Percentiles rank a stretch among this genome's conserved stretches.
Conservation (phyloP, 1,139 yeast species). For the Candida neerlandica region DNA sequence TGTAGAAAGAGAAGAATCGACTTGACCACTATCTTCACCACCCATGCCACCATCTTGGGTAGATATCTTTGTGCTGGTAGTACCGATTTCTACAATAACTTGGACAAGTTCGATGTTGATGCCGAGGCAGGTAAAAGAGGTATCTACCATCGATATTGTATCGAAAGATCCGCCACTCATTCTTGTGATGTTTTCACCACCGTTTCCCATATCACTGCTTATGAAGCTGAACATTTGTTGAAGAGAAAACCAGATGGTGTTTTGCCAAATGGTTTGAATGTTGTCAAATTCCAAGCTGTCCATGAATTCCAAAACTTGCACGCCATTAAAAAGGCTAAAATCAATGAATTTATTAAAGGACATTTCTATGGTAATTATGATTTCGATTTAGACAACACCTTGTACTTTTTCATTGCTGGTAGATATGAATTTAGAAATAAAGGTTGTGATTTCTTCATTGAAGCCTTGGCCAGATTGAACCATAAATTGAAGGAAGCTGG, state of each 20-base stretch:
- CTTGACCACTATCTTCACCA: constrained; percentile 93
- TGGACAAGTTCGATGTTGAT: constrained; percentile 90
- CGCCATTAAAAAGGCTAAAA: constrained; percentile 86
- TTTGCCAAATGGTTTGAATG: constrained; percentile 93
- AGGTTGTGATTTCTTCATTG: constrained; percentile 95
- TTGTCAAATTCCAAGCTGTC: constrained; percentile 93
- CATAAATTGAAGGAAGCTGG: constrained; percentile 80
- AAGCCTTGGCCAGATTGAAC: constrained; percentile 88
- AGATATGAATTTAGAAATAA: constrained; percentile 96
- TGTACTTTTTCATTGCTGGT: constrained; percentile 95
- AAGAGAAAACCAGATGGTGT: constrained; percentile 98
- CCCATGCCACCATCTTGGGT: constrained; percentile 95
- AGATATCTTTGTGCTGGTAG: constrained; percentile 95
- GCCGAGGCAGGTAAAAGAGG: constrained; percentile 98
- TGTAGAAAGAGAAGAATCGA: constrained; percentile 91
- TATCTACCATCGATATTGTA: constrained; percentile 94
- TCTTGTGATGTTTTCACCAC: constrained; percentile 97
- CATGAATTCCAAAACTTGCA: constrained; percentile 98
- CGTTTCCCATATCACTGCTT: constrained; percentile 95
- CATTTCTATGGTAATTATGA: constrained; percentile 97
- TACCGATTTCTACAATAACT: constrained; percentile 91
- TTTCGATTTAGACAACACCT: constrained; percentile 89
- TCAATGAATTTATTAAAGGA: constrained; percentile 92
- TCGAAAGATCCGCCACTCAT: constrained; percentile 96
- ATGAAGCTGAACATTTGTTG: constrained; percentile 88